Conservation (phyloP, 129 eudicot genomes). For the Helianthus tuberosus region DNA sequence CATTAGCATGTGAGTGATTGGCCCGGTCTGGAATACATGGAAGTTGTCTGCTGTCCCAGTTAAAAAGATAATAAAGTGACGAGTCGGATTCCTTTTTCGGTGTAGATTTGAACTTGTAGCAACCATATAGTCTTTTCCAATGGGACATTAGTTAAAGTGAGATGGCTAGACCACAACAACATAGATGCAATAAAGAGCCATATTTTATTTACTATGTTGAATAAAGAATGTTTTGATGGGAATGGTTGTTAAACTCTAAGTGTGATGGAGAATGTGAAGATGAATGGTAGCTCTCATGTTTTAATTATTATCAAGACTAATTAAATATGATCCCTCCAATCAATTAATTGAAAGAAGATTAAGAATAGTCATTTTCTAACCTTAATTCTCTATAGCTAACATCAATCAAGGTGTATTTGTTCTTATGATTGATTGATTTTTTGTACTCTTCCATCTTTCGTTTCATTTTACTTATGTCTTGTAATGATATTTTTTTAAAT, state of each 20-base stretch:
- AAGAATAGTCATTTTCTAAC: constrained; percentile 29
- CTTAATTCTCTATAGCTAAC: constrained; percentile 26
- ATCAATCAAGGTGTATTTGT: constrained; percentile 22
- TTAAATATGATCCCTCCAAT: background rate
- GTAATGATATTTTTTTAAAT: background rate
- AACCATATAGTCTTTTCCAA: constrained; percentile 9
- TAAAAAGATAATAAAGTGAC: constrained; percentile 14
- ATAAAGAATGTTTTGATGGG: background rate
- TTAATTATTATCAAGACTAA: constrained; percentile 3
- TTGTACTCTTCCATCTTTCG: background rate
- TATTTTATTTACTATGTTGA: background rate
- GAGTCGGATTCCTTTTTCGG: constrained; percentile 20
- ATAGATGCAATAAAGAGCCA: constrained; percentile 19
- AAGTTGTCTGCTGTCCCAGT: constrained; percentile 15
- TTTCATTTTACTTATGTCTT: background rate
- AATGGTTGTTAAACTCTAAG: constrained; percentile 6
- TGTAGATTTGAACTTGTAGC: constrained; percentile 27
- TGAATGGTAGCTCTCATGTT: constrained; percentile 33
- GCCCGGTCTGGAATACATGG: constrained; percentile 8
- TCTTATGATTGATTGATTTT: background rate
- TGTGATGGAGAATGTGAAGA: constrained; percentile 19
- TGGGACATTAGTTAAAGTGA: constrained; percentile 29
- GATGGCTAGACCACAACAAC: constrained; percentile 14
- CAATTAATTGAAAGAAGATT: constrained; percentile 8
- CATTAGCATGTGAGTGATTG: background rate